phyloP scores from a whole-genome alignment of 495 filamentous ascomycete species.

The Aspergillus campestris region DNA sequence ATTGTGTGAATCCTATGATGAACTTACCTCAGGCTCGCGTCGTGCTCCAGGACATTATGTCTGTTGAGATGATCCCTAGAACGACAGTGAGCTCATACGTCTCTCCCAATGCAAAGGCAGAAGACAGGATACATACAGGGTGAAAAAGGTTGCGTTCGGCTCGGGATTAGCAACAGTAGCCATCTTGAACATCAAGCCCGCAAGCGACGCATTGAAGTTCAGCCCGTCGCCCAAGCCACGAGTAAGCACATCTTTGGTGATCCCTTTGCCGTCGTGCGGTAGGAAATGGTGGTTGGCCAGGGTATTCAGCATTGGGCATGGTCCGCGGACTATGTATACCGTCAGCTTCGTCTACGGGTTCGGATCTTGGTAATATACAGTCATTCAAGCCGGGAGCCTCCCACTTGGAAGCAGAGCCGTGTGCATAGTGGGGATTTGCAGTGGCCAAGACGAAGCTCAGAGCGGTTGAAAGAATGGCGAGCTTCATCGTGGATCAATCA shows the following conservation, averaged over 20 bases:
- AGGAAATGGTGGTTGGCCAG: slow-evolving; percentile 52
- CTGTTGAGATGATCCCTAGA: slow-evolving; percentile 30
- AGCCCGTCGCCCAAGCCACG: slow-evolving; percentile 30
- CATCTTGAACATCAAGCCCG: slow-evolving; percentile 28
- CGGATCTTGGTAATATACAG: slow-evolving; percentile 1
- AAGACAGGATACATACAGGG: no score
- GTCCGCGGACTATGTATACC: slow-evolving; percentile 11
- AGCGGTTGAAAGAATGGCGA: not conserved
- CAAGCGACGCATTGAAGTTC: slow-evolving; percentile 32
- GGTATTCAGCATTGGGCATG: slow-evolving; percentile 47
- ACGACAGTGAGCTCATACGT: not conserved
- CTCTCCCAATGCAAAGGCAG: no score
- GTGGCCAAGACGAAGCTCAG: not conserved
- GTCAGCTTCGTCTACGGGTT: slow-evolving; percentile 6
- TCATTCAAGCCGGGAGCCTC: slow-evolving; percentile 1
- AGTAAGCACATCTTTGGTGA: slow-evolving; percentile 10
- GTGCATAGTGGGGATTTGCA: not conserved
- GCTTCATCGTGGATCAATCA: not conserved
- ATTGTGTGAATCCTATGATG: not conserved
- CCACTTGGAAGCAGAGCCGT: not conserved
- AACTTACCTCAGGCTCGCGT: slow-evolving; percentile 41
- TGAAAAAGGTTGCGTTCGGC: slow-evolving; percentile 42
- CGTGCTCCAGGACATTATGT: slow-evolving; percentile 44
- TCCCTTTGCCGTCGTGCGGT: slow-evolving; percentile 38
- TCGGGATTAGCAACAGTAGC: slow-evolving; percentile 39